Evolutionary conservation across 2,329 filamentous ascomycete genomes (phyloP).

Genomic region (Aspergillus sp.): DNA sequence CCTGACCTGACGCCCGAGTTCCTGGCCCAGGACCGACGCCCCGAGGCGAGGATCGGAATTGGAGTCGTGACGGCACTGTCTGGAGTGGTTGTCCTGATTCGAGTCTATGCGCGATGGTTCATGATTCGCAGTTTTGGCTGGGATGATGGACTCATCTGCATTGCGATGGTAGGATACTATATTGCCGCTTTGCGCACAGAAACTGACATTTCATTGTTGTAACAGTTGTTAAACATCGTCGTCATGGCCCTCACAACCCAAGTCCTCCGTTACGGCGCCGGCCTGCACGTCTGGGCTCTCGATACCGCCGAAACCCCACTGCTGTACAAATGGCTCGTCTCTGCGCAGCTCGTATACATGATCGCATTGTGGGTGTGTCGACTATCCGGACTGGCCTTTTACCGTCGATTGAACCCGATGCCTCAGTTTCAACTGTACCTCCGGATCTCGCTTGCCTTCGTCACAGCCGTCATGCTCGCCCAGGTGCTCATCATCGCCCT

Average conservation of each 20-base stretch:
- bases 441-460: conserved; percentile 16
- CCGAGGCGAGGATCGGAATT: conserved; percentile 27
- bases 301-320: conserved; percentile 8
- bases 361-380: conserved; percentile 22
- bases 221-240: conserved; percentile 11
- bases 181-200: no score
- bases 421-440: conserved; percentile 15
- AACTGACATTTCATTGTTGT: no score
- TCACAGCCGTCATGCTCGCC: conserved; percentile 19
- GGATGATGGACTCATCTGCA: conserved; percentile 22
- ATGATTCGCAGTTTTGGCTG: conserved; percentile 18
- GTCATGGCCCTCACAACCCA: conserved; percentile 17
- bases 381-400: conserved; percentile 23
- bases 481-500: conserved; percentile 24
- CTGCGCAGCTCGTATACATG: conserved; percentile 23
- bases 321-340: conserved; percentile 25
- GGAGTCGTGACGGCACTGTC: conserved; percentile 15
- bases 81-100: conserved; percentile 12
- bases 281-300: conserved; percentile 17
- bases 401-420: conserved; percentile 24
- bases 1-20: not conserved
- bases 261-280: conserved; percentile 18
- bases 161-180: conserved; percentile 14
- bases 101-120: conserved; percentile 12
- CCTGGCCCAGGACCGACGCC: conserved; percentile 9